phyloP scores from a whole-genome alignment of 371 early-diverging fungal genomes.

The Mucor saturninus region DNA sequence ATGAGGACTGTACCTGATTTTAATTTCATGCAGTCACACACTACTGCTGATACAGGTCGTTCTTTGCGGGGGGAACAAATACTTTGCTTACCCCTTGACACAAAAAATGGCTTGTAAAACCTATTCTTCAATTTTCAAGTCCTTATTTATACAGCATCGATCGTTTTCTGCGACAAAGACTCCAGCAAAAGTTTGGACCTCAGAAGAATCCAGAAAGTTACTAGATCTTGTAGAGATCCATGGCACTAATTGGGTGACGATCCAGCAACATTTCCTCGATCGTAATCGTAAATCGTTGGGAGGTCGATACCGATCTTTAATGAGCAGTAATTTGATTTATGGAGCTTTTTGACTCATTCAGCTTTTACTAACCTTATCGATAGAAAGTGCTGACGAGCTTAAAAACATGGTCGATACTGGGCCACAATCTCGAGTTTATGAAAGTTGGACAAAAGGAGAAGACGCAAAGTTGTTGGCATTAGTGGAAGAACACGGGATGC shows the following conservation, averaged over 20 bases:
- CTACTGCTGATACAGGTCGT: too few relatives aligned
- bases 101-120: neutral
- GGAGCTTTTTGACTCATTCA: too few relatives aligned
- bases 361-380: neutral
- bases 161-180: neutral
- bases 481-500: neutral
- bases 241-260: neutral
- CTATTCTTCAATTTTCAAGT: neutral
- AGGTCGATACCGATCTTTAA: slow-evolving; percentile 1
- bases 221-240: neutral
- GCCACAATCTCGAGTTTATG: neutral
- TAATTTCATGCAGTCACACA: too few relatives aligned
- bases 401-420: neutral
- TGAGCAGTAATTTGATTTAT: neutral
- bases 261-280: neutral
- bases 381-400: neutral
- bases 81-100: too few relatives aligned
- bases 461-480: neutral
- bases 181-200: neutral
- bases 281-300: neutral
- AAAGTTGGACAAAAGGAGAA: neutral
- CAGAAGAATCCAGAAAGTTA: neutral
- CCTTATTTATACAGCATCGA: neutral
- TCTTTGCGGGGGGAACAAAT: too few relatives aligned
- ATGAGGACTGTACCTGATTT: too few relatives aligned